Conservation (phyloP, 306 rosid genomes). For the Cucumis melo region DNA sequence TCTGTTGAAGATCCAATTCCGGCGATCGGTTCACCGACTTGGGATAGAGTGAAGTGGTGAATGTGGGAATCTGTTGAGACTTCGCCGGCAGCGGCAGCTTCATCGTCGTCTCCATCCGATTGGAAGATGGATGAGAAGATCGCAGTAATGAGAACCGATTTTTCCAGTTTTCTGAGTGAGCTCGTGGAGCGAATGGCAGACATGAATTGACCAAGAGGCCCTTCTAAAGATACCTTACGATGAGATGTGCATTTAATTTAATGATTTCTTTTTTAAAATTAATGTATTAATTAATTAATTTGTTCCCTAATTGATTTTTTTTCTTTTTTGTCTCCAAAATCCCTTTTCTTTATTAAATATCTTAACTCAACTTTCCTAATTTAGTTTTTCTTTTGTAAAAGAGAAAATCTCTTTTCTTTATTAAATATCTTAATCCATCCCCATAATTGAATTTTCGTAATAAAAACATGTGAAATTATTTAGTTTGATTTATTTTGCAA, state of each 20-base stretch:
- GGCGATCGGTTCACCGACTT: conserved; percentile 19
- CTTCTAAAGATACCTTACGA: background rate
- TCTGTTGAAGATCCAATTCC: conserved; percentile 60
- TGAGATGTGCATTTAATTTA: background rate
- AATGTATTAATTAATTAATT: background rate
- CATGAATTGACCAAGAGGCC: background rate
- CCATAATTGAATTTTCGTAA: too few species aligned
- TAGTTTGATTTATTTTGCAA: too few species aligned
- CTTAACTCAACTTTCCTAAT: background rate
- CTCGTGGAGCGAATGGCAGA: background rate
- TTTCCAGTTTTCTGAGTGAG: background rate
- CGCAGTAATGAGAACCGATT: background rate
- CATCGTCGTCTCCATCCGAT: conserved; percentile 28
- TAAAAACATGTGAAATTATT: too few species aligned
- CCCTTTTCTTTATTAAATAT: background rate
- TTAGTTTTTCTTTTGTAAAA: too few species aligned
- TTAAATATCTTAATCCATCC: background rate
- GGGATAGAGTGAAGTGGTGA: conserved; percentile 15
- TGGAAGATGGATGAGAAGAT: background rate
- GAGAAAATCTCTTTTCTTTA: background rate
- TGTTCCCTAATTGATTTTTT: background rate
- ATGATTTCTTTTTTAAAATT: too few species aligned
- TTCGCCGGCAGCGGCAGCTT: conserved; percentile 31
- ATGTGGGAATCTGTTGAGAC: conserved; percentile 17
- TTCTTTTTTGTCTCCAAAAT: background rate